These are phyloP conservation scores for Lepiota venenata DNA, from an alignment of 768 basidiomycete species.

Conservation along the genomic window DNA sequence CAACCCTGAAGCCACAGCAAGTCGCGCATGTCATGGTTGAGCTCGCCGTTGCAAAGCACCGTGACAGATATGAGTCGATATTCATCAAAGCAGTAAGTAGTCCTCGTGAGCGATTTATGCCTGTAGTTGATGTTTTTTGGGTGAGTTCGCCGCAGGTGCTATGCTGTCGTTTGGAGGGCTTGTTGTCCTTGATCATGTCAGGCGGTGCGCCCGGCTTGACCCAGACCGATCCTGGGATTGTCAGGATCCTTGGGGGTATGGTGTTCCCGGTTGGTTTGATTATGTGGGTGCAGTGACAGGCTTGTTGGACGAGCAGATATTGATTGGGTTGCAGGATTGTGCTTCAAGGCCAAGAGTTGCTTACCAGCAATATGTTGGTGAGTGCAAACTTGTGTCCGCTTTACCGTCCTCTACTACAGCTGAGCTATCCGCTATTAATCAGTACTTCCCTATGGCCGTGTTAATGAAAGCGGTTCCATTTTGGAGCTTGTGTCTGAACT, in stretches of 20 bases:
- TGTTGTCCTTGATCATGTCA: constrained; percentile 55
- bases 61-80: constrained; percentile 52
- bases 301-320: background rate
- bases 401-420: background rate
- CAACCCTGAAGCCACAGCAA: constrained; percentile 49
- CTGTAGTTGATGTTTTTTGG: background rate
- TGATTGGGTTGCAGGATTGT: constrained; percentile 50
- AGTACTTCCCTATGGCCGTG: constrained; percentile 71
- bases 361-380: constrained; percentile 81
- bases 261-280: constrained; percentile 78
- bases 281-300: constrained; percentile 43
- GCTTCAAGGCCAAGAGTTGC: constrained; percentile 63
- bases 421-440: background rate
- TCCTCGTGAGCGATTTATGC: background rate
- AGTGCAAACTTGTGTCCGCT: background rate
- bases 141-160: constrained; percentile 63
- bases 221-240: constrained; percentile 58
- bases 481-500: constrained; percentile 69
- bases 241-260: constrained; percentile 62
- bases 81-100: constrained; percentile 69
- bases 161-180: constrained; percentile 76
- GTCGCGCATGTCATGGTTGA: constrained; percentile 59
- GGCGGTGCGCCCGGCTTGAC: constrained; percentile 56
- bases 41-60: constrained; percentile 58
- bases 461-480: constrained; percentile 59